A percentile compares a stretch with the other conserved stretches of the same genome.
phyloP scores from a whole-genome alignment of 2,329 filamentous ascomycete species.

The Leptographium lundbergii region DNA sequence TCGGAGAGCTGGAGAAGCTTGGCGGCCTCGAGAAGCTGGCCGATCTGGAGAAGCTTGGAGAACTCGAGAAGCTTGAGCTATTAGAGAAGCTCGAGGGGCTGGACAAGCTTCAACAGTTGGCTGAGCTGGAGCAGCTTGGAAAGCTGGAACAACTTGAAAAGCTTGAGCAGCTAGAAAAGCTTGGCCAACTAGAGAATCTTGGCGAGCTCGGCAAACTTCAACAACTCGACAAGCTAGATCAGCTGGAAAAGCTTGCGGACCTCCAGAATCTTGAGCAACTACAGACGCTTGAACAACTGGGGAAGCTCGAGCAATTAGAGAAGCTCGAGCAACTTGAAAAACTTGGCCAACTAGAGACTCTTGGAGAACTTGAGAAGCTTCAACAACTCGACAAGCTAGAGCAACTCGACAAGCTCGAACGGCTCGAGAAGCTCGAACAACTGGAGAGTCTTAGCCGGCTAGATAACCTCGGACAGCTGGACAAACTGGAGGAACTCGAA shows the following conservation, averaged over 20 bases:
- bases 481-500: conserved; percentile 16
- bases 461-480: conserved; percentile 39
- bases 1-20: conserved; percentile 25
- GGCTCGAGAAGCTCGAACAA: neutral
- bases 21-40: conserved; percentile 53
- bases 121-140: conserved; percentile 38
- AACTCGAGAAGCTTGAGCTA: neutral
- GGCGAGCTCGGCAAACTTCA: neutral
- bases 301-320: conserved; percentile 29
- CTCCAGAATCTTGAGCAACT: neutral
- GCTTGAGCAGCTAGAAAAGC: conserved; percentile 31
- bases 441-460: conserved; percentile 4
- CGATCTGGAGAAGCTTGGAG: conserved; percentile 50
- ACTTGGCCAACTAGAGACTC: conserved; percentile 55
- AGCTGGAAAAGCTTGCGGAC: neutral
- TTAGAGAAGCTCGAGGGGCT: neutral
- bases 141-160: conserved; percentile 23
- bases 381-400: neutral
- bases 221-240: neutral
- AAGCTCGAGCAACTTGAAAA: conserved; percentile 46
- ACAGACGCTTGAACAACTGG: neutral
- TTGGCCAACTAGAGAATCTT: conserved; percentile 56
- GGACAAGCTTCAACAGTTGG: conserved; percentile 7
- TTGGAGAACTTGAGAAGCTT: conserved; percentile 57
- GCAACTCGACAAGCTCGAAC: neutral